phyloP scores from a whole-genome alignment of 2,329 filamentous ascomycete genomes.

The Fusarium phyllophilum region DNA sequence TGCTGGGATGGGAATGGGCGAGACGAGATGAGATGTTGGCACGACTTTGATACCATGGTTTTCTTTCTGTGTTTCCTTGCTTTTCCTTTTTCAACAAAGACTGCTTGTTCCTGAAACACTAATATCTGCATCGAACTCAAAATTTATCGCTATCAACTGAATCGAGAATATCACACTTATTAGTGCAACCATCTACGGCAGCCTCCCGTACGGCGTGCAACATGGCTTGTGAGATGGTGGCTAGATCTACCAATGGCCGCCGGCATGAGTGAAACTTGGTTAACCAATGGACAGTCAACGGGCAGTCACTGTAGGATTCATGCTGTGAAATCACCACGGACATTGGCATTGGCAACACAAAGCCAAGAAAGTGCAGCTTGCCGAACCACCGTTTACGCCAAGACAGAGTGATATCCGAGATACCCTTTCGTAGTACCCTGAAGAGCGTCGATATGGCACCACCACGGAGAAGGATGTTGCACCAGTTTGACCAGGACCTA shows the following conservation, averaged over 20 bases:
- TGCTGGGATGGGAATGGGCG: background rate
- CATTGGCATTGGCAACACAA: background rate
- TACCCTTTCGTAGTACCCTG: background rate
- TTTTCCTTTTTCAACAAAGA: background rate
- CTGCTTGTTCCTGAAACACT: conserved; percentile 19
- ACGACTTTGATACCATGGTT: conserved; percentile 15
- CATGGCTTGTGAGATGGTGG: background rate
- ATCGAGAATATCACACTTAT: conserved; percentile 14
- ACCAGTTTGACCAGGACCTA: background rate
- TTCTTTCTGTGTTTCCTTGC: conserved; percentile 1
- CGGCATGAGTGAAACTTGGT: background rate
- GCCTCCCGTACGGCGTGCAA: conserved; percentile 15
- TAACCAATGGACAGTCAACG: conserved; percentile 4
- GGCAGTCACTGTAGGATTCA: background rate
- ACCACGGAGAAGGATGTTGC: conserved; percentile 18
- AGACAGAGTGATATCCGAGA: conserved; percentile 19
- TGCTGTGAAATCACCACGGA: background rate
- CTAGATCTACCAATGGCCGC: background rate
- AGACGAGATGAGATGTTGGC: background rate
- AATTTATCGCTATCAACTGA: conserved; percentile 10
- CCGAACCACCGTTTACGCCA: conserved; percentile 12
- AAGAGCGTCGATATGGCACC: conserved; percentile 28
- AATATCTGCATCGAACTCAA: conserved; percentile 16
- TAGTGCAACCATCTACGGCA: conserved; percentile 20
- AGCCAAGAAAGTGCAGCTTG: background rate